A percentile compares a stretch with the other conserved stretches of the same genome.
These are phyloP conservation scores for Cerioporus squamosus DNA, from an alignment of 1,284 basidiomycete species.

Conservation along the genomic window DNA sequence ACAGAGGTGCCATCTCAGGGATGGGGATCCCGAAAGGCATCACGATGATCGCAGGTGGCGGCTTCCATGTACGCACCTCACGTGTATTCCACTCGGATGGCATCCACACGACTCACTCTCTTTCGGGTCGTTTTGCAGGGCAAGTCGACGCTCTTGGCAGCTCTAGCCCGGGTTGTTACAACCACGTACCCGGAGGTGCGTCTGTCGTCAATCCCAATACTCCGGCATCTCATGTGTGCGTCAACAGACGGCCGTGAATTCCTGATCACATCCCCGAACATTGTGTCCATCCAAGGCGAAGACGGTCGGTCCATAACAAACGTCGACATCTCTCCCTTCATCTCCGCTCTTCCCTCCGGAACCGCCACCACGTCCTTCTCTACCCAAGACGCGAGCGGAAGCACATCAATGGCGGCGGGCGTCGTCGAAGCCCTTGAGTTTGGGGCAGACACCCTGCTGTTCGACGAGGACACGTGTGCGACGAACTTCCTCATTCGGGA, in stretches of 20 bases:
- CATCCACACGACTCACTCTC: background rate
- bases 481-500: conserved; percentile 32
- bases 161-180: conserved; percentile 30
- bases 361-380: conserved; percentile 24
- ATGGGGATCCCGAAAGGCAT: conserved; percentile 27
- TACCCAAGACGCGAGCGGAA: conserved; percentile 31
- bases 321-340: conserved; percentile 30
- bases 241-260: conserved; percentile 27
- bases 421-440: conserved; percentile 28
- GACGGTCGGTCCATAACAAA: conserved; percentile 27
- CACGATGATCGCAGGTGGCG: conserved; percentile 28
- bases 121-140: conserved; percentile 13
- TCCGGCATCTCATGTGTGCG: no score
- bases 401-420: conserved; percentile 30
- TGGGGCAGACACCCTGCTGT: conserved; percentile 26
- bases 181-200: conserved; percentile 27
- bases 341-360: conserved; percentile 21
- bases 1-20: conserved; percentile 20
- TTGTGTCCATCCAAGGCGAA: conserved; percentile 26
- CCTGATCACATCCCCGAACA: conserved; percentile 19
- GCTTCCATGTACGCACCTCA: conserved; percentile 22
- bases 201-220: background rate
- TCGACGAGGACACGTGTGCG: conserved; percentile 32
- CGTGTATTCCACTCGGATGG: background rate
- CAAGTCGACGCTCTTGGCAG: conserved; percentile 28